Evolutionary conservation across 2,329 filamentous ascomycete species (phyloP).

Genomic region (Myriosclerotinia duriaeana): DNA sequence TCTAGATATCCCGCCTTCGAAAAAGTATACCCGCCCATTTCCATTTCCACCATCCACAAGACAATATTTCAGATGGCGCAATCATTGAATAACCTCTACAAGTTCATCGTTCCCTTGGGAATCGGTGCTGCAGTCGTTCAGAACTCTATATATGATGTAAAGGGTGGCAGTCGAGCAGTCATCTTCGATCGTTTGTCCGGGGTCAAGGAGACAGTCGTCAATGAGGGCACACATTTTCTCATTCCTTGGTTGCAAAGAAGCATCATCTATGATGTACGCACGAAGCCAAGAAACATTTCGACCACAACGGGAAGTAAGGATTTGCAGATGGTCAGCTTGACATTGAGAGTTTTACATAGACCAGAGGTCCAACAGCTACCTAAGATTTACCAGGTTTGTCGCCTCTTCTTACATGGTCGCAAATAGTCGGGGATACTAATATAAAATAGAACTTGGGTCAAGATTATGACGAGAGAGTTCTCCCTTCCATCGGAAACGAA

Average conservation of each 20-base stretch:
- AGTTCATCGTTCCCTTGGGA: constrained; percentile 70
- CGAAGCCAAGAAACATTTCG: constrained; percentile 94
- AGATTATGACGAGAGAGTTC: constrained; percentile 97
- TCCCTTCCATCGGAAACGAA: constrained; percentile 98
- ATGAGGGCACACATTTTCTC: constrained; percentile 96
- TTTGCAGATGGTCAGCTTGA: constrained; percentile 99
- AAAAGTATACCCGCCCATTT: constrained; percentile 20
- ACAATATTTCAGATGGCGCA: constrained; percentile 45
- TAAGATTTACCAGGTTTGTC: constrained; percentile 92
- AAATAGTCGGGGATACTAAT: constrained; percentile 1
- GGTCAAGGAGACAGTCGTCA: constrained; percentile 89
- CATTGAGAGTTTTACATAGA: constrained; percentile 88
- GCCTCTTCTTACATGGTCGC: not conserved
- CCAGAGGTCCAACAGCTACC: constrained; percentile 90
- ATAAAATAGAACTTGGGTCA: constrained; percentile 78
- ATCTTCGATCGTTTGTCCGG: constrained; percentile 94
- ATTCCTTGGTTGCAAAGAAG: constrained; percentile 93
- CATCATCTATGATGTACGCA: constrained; percentile 95
- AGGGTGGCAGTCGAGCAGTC: constrained; percentile 88
- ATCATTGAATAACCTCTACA: constrained; percentile 61
- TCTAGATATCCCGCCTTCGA: constrained; percentile 22
- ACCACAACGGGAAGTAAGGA: constrained; percentile 99
- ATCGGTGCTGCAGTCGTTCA: constrained; percentile 67
- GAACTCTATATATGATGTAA: constrained; percentile 93
- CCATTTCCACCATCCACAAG: constrained; percentile 17